phyloP scores from a whole-genome alignment of 2,329 filamentous ascomycete genomes.

The Aspergillus sojae region DNA sequence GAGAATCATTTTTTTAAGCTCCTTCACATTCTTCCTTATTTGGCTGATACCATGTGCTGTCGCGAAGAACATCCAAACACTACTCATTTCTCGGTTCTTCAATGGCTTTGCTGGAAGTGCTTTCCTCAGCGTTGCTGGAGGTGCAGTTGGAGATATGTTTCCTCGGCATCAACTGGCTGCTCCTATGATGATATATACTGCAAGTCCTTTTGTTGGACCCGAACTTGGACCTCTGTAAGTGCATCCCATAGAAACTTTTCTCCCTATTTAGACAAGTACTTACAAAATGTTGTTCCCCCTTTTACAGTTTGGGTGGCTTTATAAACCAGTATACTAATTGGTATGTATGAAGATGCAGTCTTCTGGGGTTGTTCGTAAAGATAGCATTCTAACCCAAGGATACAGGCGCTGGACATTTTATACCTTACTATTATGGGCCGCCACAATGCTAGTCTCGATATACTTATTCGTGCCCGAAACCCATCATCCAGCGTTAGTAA shows the following conservation, averaged over 20 bases:
- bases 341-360: slow-evolving; percentile 29
- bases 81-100: slow-evolving; percentile 78
- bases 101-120: slow-evolving; percentile 51
- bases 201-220: slow-evolving; percentile 61
- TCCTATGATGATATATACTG: slow-evolving; percentile 66
- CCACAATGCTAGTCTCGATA: slow-evolving; percentile 65
- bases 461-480: slow-evolving; percentile 81
- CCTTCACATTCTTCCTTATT: slow-evolving; percentile 74
- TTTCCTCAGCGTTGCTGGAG: slow-evolving; percentile 58
- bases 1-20: slow-evolving; percentile 75
- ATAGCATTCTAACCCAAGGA: neutral
- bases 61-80: slow-evolving; percentile 74
- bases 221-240: slow-evolving; percentile 57
- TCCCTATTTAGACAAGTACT: neutral
- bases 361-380: neutral
- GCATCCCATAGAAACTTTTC: too few relatives aligned
- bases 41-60: slow-evolving; percentile 82
- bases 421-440: slow-evolving; percentile 78
- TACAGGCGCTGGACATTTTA: slow-evolving; percentile 78
- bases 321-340: slow-evolving; percentile 76
- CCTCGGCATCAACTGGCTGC: neutral
- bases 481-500: slow-evolving; percentile 62
- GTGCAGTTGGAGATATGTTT: slow-evolving; percentile 1
- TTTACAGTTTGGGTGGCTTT: slow-evolving; percentile 65
- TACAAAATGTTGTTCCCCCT: neutral